phyloP scores from a whole-genome alignment of 306 rosid genomes.

The Psophocarpus tetragonolobus region DNA sequence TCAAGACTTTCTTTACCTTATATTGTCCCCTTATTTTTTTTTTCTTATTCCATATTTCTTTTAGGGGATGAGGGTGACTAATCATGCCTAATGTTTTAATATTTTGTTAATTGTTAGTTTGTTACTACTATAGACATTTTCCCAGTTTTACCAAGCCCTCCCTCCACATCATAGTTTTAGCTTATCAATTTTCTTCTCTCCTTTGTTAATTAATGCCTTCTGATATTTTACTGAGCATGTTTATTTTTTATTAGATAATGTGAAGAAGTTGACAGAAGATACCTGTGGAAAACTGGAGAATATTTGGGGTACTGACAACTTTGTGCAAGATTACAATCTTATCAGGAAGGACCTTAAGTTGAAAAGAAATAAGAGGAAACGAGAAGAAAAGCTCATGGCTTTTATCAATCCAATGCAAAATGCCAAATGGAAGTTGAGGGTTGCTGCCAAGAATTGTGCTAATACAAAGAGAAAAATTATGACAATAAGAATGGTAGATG shows the following conservation, averaged over 20 bases:
- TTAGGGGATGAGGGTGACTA: conserved; percentile 3
- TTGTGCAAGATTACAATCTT: conserved; percentile 52
- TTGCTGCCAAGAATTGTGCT: conserved; percentile 74
- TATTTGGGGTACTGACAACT: conserved; percentile 58
- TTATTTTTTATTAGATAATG: conserved; percentile 49
- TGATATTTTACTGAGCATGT: conserved; percentile 15
- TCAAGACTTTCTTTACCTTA: neutral
- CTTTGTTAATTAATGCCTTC: neutral
- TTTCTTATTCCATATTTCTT: neutral
- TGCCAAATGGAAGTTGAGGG: conserved; percentile 72
- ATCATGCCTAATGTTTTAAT: neutral
- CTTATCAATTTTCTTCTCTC: neutral
- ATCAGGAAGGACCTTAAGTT: conserved; percentile 62
- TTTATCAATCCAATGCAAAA: conserved; percentile 74
- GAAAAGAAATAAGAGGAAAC: conserved; percentile 81
- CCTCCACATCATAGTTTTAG: neutral
- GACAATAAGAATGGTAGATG: conserved; percentile 62
- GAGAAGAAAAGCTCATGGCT: conserved; percentile 82
- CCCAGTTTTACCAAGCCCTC: neutral
- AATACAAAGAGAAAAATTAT: conserved; percentile 75
- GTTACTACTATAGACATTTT: neutral
- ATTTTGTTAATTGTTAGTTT: neutral
- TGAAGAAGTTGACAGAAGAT: conserved; percentile 64
- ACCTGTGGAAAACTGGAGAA: conserved; percentile 49
- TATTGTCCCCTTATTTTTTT: neutral